phyloP scores from a whole-genome alignment of 1,284 basidiomycete genomes.

The Coniferiporia weirii region DNA sequence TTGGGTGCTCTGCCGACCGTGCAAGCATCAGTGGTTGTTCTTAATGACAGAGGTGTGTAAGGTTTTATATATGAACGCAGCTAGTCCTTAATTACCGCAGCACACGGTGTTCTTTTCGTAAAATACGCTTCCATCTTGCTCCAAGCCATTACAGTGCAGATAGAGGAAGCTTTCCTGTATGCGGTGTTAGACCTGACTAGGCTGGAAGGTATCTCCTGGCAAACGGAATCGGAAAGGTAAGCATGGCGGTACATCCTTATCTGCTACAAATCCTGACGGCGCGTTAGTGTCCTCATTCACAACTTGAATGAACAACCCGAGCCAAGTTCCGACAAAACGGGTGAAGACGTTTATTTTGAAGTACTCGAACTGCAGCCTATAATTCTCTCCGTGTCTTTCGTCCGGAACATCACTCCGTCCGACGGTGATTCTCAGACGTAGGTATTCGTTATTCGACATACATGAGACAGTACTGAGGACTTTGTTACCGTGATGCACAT shows the following conservation, averaged over 20 bases:
- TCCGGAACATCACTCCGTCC: conserved; percentile 77
- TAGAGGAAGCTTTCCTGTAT: conserved; percentile 96
- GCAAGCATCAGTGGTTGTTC: conserved; percentile 82
- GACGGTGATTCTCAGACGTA: conserved; percentile 92
- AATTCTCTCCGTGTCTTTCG: conserved; percentile 90
- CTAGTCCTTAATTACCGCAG: conserved; percentile 34
- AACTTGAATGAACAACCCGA: conserved; percentile 77
- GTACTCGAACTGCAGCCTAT: conserved; percentile 96
- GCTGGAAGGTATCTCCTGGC: conserved; percentile 88
- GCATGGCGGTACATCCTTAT: conserved; percentile 25
- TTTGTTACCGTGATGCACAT: not conserved
- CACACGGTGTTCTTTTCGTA: conserved; percentile 93
- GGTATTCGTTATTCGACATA: conserved; percentile 25
- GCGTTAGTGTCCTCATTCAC: conserved; percentile 68
- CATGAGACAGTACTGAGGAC: not conserved
- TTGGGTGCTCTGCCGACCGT: conserved; percentile 87
- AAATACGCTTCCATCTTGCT: conserved; percentile 96
- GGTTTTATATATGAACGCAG: not conserved
- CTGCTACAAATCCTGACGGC: not conserved
- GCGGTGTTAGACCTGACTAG: conserved; percentile 90
- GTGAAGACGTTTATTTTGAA: conserved; percentile 92
- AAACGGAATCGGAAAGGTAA: conserved; percentile 71
- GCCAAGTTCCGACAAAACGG: conserved; percentile 58
- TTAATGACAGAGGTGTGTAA: conserved; percentile 84
- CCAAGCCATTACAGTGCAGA: conserved; percentile 92